Evolutionary conservation across 768 basidiomycete genomes (phyloP), one percentile per base, ranked within the genome.

Genomic region (Agaricus blazei): DNA sequence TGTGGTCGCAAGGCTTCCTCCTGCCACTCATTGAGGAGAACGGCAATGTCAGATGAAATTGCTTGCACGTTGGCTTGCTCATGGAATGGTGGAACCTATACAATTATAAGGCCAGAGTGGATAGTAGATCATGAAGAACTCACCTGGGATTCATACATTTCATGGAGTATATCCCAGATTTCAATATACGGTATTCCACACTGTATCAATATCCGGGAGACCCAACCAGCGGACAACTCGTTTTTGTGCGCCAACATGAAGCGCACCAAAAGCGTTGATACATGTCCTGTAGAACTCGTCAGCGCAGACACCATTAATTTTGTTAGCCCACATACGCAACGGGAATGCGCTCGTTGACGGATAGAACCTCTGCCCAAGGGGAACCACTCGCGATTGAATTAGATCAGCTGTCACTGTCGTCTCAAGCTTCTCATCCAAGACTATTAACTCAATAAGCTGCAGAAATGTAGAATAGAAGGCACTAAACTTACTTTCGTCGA

Each of bases 291-390:
- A 57, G 41, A 56, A 41, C n/a, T n/a, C 26, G 34, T 52, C 29
- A 48, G 4, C 51, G 27, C 46, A 59, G 23, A 48, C 31, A 15
- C 19, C 3, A 48, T n/a, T n/a, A n/a, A 43, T 38, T 27, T 3
- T 6, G 28, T 50, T 45, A 31, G 28, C 42, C 70, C 42, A 68
- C 90, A 66, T 63, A 94, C 93, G 82, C 28, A 94, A 73, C 15
- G 93, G 93, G 70, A 96, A 94, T 9, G 93, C 89, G 56, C 84
- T 85, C 58, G 93, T 91, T 2, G 93, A 96, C 0, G 94, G 92
- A 65, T 90, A 93, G 67, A 95, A 96, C 23, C 90, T 78, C 61
- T 90, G 85, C 19, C 89, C 92, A 4, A 97, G 75, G 2, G 85
- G 80, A 23, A 85, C 78, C 15, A 94, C 72, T 59, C 77, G 82